phyloP scores from a whole-genome alignment of 352 stramenopile genomes.

The Phytopythium litorale region DNA sequence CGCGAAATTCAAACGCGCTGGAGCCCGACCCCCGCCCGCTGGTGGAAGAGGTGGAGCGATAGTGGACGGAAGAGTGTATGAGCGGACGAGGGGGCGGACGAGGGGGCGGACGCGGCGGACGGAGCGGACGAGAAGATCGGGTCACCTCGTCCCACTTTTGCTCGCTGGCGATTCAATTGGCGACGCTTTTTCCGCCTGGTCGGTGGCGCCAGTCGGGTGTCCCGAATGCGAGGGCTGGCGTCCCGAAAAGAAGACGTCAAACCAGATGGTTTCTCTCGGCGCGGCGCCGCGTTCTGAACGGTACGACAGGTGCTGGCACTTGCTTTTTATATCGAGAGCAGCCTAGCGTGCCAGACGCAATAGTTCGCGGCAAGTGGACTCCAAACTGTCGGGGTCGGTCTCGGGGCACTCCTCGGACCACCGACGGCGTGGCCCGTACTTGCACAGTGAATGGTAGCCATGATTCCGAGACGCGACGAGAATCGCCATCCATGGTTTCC shows the following conservation, averaged over 20 bases:
- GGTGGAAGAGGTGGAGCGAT: slow-evolving; percentile 10
- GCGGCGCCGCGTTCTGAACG: neutral
- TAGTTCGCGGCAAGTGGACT: neutral
- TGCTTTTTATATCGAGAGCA: too few species aligned
- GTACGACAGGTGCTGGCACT: neutral
- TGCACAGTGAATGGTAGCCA: neutral
- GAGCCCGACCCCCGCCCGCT: neutral
- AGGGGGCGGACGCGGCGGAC: neutral
- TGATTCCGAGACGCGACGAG: neutral
- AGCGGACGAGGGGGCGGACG: slow-evolving; percentile 1
- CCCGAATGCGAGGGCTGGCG: neutral
- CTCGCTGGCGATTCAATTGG: neutral
- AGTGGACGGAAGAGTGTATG: neutral
- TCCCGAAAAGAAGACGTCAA: neutral
- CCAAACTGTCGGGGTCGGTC: neutral
- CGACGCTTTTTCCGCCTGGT: slow-evolving; percentile 1
- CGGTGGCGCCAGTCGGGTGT: slow-evolving; percentile 1
- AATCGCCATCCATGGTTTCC: neutral
- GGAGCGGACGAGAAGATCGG: slow-evolving; percentile 4
- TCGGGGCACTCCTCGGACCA: neutral
- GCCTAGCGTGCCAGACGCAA: neutral
- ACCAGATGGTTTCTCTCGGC: slow-evolving; percentile 1
- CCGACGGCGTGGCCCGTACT: neutral
- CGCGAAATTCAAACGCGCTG: slow-evolving; percentile 9
- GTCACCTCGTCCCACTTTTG: slow-evolving; percentile 7